Percentiles rank a stretch among this genome's conserved stretches.
phyloP scores from a whole-genome alignment of 2,329 filamentous ascomycete species.

The Colletotrichum sp. region DNA sequence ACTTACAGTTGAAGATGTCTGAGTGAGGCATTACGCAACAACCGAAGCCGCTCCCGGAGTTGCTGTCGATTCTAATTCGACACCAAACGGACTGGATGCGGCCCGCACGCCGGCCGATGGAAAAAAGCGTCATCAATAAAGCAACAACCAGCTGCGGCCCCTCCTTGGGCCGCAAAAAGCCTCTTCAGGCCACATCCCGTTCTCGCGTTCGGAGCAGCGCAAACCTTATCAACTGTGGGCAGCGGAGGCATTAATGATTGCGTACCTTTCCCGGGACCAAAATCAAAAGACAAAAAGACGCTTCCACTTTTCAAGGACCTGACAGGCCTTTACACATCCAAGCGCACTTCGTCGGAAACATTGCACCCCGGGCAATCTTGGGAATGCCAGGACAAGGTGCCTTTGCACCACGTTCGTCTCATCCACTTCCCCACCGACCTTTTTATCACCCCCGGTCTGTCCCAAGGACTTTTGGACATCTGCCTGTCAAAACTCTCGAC shows the following conservation, averaged over 20 bases:
- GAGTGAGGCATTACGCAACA: background rate
- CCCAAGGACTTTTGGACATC: background rate
- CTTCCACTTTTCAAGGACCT: background rate
- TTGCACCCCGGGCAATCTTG: background rate
- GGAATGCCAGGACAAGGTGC: background rate
- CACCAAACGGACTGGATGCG: background rate
- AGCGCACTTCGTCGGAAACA: background rate
- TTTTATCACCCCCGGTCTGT: background rate
- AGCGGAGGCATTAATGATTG: background rate
- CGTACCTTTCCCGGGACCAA: background rate
- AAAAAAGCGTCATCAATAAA: background rate
- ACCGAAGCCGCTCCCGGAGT: background rate
- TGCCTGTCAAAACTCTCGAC: background rate
- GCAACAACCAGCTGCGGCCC: background rate
- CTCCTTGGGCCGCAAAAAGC: background rate
- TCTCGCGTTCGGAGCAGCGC: background rate
- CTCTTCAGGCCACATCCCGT: background rate
- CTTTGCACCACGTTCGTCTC: background rate
- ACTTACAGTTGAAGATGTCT: background rate
- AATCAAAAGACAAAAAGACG: background rate
- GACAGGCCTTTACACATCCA: background rate
- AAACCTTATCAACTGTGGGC: constrained; percentile 6
- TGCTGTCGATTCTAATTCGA: background rate
- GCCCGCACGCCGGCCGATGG: background rate
- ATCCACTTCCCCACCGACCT: constrained; percentile 4